A percentile compares a stretch with the other conserved stretches of the same genome.
These are phyloP conservation scores for Ganoderma boninense DNA, from an alignment of 1,284 basidiomycete species.

Conservation along the genomic window DNA sequence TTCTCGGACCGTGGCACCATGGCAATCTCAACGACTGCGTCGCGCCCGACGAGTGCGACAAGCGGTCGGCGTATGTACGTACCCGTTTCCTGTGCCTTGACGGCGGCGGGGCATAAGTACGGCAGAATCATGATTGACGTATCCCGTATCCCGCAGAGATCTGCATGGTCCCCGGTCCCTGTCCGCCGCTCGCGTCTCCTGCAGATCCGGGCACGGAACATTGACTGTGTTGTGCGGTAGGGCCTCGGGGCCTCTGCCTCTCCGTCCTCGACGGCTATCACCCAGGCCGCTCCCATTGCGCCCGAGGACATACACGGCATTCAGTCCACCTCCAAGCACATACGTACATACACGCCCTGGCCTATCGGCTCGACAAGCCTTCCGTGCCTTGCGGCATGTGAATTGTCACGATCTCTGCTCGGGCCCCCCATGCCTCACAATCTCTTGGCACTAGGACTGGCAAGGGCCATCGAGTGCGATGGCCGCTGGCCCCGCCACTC, in stretches of 20 bases:
- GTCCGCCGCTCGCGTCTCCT: not conserved
- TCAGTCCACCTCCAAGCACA: not conserved
- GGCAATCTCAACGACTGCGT: not conserved
- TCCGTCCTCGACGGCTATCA: slow-evolving; percentile 2
- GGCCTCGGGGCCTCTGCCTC: not conserved
- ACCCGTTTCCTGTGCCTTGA: not conserved
- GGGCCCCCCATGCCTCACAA: not conserved
- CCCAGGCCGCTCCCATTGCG: not conserved
- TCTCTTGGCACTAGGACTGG: not conserved
- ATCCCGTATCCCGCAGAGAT: not conserved
- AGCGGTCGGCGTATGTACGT: not conserved
- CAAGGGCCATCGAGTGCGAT: not conserved
- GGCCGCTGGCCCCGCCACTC: not conserved
- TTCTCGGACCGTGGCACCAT: not conserved
- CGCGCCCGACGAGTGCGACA: slow-evolving; percentile 1
- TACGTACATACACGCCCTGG: not conserved
- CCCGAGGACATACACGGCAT: not conserved
- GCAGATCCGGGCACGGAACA: not conserved
- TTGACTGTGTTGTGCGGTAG: too few relatives aligned
- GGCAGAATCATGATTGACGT: slow-evolving; percentile 1
- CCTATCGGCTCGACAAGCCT: not conserved
- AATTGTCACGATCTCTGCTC: not conserved
- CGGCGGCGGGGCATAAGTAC: not conserved
- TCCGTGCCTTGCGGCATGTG: not conserved
- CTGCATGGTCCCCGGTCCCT: not conserved